Base-by-base conservation (phyloP, 805 yeast genomes). In the Saturnispora diversa region DNA sequence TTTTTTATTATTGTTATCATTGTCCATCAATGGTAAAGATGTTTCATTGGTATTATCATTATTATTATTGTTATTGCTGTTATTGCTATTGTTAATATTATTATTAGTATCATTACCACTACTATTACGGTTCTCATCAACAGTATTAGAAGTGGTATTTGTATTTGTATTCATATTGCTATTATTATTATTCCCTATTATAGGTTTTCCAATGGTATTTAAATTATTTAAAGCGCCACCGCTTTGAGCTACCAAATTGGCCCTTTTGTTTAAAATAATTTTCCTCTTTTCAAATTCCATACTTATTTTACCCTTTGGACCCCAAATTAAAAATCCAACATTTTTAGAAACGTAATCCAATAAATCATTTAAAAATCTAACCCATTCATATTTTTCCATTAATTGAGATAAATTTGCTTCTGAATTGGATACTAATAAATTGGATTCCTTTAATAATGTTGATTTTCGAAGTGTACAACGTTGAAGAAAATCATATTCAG, bases 321-420 rank as follows among this genome's bases (percentile, higher is more conserved):
- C 92, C 82, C 85, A 81, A 8, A 83, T 69, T 22, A 83, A 64
- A 41, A 76, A 68, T 3, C 84, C 83, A 64, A 81, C 74, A 56
- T 81, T 83, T 52, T 80, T 83, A 37, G 80, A 69, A 17, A 84
- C 80, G 53, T 84, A 88, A 32, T 82, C 92, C 44, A 83, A 71
- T 36, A 92, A 56, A 46, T 84, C 92, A 50, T 77, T 80, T 48
- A 90, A 67, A 55, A 88, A 90, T 43, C 76, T 73, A 45, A 82
- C 70, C 96, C 97, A 90, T 50, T 80, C 88, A 59, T 86, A 90
- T 47, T 75, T 80, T 48, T 77, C 80, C 49, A 78, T 66, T 34
- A 90, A 65, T 16, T 67, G 70, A 20, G 70, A 69, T 19, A 38
- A 32, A 13, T 38, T 38, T 13, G 15, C 21, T 26, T 38, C 41